Conservation (phyloP, 2,329 filamentous ascomycete species). For the Penicillium fuscoglaucum region DNA sequence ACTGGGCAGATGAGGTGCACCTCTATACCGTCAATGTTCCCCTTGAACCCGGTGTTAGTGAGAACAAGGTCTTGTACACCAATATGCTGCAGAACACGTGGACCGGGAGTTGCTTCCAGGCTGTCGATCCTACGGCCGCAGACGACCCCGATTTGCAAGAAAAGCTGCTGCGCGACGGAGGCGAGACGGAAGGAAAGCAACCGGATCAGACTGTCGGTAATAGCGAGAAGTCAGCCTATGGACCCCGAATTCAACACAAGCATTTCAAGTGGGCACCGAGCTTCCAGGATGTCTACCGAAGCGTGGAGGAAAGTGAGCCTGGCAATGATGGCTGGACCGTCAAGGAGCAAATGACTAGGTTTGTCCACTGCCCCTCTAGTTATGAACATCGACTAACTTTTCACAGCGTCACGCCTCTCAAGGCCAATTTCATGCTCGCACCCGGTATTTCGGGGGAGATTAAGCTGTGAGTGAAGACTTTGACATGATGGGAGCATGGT, state of each 20-base stretch:
- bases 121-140: slow-evolving; percentile 65
- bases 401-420: slow-evolving; percentile 78
- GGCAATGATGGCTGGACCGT: slow-evolving; percentile 95
- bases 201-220: slow-evolving; percentile 24
- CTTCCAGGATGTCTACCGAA: slow-evolving; percentile 83
- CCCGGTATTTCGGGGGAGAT: slow-evolving; percentile 69
- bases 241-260: slow-evolving; percentile 66
- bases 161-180: slow-evolving; percentile 67
- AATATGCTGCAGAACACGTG: slow-evolving; percentile 89
- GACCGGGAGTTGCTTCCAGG: slow-evolving; percentile 85
- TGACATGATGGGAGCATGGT: slow-evolving; percentile 18
- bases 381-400: background rate
- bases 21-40: slow-evolving; percentile 93
- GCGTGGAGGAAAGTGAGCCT: slow-evolving; percentile 73
- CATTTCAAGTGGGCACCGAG: slow-evolving; percentile 94
- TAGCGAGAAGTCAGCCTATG: slow-evolving; percentile 27
- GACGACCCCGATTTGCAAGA: slow-evolving; percentile 67
- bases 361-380: slow-evolving; percentile 19
- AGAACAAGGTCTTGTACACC: slow-evolving; percentile 75
- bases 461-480: slow-evolving; percentile 69
- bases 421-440: slow-evolving; percentile 87
- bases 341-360: slow-evolving; percentile 83
- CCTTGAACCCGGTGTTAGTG: slow-evolving; percentile 71
- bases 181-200: slow-evolving; percentile 44
- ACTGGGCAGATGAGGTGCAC: slow-evolving; percentile 74